Evolutionary conservation across 495 filamentous ascomycete genomes (phyloP), one percentile per base, ranked within the genome.

Genomic region (Talaromyces adpressus): DNA sequence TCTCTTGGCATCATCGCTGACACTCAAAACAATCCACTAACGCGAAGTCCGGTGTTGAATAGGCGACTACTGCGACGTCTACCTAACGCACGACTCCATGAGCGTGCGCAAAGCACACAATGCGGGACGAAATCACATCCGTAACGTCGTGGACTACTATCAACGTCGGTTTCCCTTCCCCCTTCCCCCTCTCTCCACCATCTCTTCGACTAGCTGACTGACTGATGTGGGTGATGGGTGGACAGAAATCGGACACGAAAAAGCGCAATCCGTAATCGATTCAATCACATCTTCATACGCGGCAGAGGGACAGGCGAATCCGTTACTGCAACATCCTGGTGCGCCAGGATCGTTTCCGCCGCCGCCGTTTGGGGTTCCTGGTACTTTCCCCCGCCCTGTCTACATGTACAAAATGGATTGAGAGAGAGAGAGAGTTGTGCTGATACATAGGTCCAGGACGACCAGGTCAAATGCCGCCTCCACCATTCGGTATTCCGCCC

Each of bases 21-120:
- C n/a, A 3, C 41, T 53, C 12, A 25, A 65, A 70, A 63, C 61
- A 34, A 41, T 14, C 45, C 63, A 34, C 56, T 59, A 58, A 47
- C 61, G 61, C 60, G 64, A 57, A 66, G 64, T 39, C 32, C 30
- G 54, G 62, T 66, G 66, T 54, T 62, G 39, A 66, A 78, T 75
- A 91, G 93, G 94, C 83, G 94, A 98, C 75, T 98, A 98, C 82
- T 98, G 94, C 85, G 94, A 98, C 88, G 95, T 98, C 75, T 98
- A 98, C 83, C 90, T 98, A 67, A 98, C 95, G 63, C 94, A 98
- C 83, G 95, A 98, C 86, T 96, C 91, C 14, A 98, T 98, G 93
- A 96, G 91, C 79, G 94, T 98, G 71, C 91, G 94, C 71, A 97
- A 97, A 79, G 94, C 94, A 16, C 94, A 98, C 77, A 98, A 98